These are phyloP conservation scores for Pyrus betulifolia DNA, from an alignment of 306 rosid species.

Conservation along the genomic window DNA sequence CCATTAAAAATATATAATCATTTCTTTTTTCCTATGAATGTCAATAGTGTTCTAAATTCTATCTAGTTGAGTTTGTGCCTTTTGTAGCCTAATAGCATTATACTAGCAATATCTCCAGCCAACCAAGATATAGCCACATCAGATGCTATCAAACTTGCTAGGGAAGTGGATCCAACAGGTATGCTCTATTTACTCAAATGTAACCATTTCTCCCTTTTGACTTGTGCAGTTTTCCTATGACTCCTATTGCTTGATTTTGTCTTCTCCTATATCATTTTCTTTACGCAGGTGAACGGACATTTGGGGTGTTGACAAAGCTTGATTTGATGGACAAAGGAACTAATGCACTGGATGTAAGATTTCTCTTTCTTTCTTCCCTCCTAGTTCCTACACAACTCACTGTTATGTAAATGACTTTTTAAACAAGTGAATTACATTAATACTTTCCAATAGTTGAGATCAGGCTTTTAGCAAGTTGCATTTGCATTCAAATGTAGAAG, in stretches of 20 bases:
- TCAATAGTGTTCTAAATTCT: background rate
- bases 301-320: conserved; percentile 89
- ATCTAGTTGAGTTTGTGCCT: conserved; percentile 5
- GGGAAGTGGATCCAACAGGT: conserved; percentile 89
- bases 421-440: background rate
- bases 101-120: conserved; percentile 88
- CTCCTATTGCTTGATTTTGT: background rate
- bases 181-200: background rate
- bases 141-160: conserved; percentile 84
- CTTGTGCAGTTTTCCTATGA: background rate
- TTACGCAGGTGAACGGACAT: conserved; percentile 68
- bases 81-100: conserved; percentile 72
- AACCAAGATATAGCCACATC: conserved; percentile 94
- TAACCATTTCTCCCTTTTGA: background rate
- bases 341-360: conserved; percentile 71
- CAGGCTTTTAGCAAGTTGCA: background rate
- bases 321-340: conserved; percentile 99
- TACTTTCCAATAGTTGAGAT: background rate
- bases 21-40: background rate
- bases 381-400: background rate
- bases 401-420: background rate
- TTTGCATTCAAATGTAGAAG: background rate
- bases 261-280: conserved; percentile 1
- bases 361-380: background rate
- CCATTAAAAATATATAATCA: background rate